These are phyloP conservation scores for Candida quercuum DNA, from an alignment of 805 yeast genomes.

Conservation along the genomic window DNA sequence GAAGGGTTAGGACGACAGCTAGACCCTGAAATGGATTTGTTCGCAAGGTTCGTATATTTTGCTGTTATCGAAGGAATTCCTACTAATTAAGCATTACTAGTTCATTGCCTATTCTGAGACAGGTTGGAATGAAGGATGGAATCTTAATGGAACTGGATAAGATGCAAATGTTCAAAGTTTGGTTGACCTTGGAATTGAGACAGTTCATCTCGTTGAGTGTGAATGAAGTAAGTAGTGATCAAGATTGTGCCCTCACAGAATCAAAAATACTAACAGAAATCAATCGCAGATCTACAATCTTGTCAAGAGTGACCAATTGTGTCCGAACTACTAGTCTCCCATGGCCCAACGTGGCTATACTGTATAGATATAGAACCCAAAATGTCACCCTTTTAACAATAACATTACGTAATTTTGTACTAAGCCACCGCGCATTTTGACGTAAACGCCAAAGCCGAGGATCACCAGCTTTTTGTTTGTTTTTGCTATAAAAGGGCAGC, in stretches of 20 bases:
- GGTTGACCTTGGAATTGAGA: conserved; percentile 87
- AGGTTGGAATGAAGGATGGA: conserved; percentile 70
- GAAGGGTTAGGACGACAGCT: conserved; percentile 96
- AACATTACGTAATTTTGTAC: not conserved
- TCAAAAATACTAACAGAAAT: conserved; percentile 6
- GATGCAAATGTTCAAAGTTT: conserved; percentile 81
- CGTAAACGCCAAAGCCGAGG: too few relatives aligned
- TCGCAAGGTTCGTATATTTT: conserved; percentile 85
- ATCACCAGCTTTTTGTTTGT: too few relatives aligned
- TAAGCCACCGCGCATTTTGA: too few relatives aligned
- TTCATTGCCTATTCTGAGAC: conserved; percentile 43
- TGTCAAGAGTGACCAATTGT: conserved; percentile 59
- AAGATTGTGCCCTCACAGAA: too few relatives aligned
- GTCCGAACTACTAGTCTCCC: conserved; percentile 61
- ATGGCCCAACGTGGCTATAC: too few relatives aligned
- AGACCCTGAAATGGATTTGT: conserved; percentile 88
- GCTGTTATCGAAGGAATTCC: conserved; percentile 30
- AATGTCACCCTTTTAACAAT: too few relatives aligned
- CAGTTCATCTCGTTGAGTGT: conserved; percentile 80
- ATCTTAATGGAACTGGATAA: conserved; percentile 54
- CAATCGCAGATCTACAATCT: conserved; percentile 38
- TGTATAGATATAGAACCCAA: too few relatives aligned
- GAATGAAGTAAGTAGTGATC: conserved; percentile 54
- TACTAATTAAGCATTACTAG: conserved; percentile 19
- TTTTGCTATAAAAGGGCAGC: too few relatives aligned